Evolutionary conservation across 163 green algal species (phyloP), one percentile per base, ranked within the genome.

Genomic region (Chlorella variabilis): DNA sequence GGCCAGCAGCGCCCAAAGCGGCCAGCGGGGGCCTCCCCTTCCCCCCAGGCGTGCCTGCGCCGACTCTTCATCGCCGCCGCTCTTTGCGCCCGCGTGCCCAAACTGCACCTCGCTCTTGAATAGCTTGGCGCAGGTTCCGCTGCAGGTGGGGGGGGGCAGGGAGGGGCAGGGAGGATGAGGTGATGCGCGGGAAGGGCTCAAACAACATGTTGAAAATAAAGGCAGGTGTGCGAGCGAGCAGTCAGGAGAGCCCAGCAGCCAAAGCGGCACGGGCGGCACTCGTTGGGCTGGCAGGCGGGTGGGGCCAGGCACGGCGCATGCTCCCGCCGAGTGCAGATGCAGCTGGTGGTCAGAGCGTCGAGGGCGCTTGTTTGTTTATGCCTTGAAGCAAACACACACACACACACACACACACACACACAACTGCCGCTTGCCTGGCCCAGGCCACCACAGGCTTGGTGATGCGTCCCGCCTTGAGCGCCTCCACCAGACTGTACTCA

Each of bases 31-130:
- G n/a, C n/a, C n/a, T n/a, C n/a, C n/a, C n/a, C n/a, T n/a, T n/a
- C n/a, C n/a, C n/a, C n/a, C n/a, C n/a, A n/a, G n/a, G n/a, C n/a
- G 21, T 1, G 29, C 71, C 51, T 81, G 75, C 21, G 75, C 75
- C 5, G 29, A 51, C 58, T 81, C 59, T 6, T 74, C 63, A 38
- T 96, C 91, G 3, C 93, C 95, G 25, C 94, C 95, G 77, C 87
- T 94, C 88, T 95, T 95, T 51, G 93, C 95, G 79, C 89, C 93
- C 36, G 95, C 95, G 79, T 98, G 95, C 7, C 95, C 95, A 89
- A 98, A 98, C 89, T 98, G 95, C 78, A 98, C 95, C 88, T 98
- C 95, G 78, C 87, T 95, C 78, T 94, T 94, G 90, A 98, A 98
- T 45, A 98, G 93, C 84, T 91, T 97, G 58, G 95, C 95, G 83